Percentiles rank a stretch among this genome's conserved stretches.
These are phyloP conservation scores for Pichia sp. DNA, from an alignment of 1,139 yeast species.

Conservation along the genomic window DNA sequence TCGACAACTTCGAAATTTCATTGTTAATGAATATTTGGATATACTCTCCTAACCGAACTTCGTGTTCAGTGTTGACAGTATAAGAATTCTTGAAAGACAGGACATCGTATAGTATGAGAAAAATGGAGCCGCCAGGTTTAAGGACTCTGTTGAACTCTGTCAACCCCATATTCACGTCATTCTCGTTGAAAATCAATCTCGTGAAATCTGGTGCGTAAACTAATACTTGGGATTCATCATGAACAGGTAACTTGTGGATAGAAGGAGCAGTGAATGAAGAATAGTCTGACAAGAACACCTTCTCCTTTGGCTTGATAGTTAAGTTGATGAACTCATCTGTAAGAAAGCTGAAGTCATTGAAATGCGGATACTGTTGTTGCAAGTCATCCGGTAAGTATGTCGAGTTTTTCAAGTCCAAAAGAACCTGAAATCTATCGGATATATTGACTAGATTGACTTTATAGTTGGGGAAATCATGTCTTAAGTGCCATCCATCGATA, in stretches of 20 bases:
- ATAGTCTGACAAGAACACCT: conserved; percentile 23
- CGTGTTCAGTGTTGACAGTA: conserved; percentile 2
- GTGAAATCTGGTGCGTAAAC: conserved; percentile 26
- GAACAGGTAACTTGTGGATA: conserved; percentile 25
- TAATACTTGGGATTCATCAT: conserved; percentile 25
- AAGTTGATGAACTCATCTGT: conserved; percentile 19
- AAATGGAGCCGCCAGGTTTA: conserved; percentile 28
- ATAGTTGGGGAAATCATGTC: conserved; percentile 27
- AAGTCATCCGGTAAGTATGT: conserved; percentile 22
- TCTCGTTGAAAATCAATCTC: conserved; percentile 16
- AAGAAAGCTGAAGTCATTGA: conserved; percentile 18
- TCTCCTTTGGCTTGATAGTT: conserved; percentile 23
- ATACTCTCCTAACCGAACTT: conserved; percentile 12
- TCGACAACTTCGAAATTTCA: conserved; percentile 9
- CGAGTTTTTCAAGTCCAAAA: conserved; percentile 24
- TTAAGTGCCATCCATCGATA: conserved; percentile 31
- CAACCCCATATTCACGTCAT: conserved; percentile 19
- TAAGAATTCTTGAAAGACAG: neutral
- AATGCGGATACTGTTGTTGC: conserved; percentile 21
- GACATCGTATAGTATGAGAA: conserved; percentile 17
- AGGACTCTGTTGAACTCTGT: conserved; percentile 28
- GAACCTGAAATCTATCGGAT: conserved; percentile 21
- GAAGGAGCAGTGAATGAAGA: conserved; percentile 29
- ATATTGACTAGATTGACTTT: conserved; percentile 27
- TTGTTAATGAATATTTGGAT: conserved; percentile 14